A percentile compares a stretch with the other conserved stretches of the same genome.
Conservation (phyloP, 495 filamentous ascomycete species). For the Tuber aestivum region DNA sequence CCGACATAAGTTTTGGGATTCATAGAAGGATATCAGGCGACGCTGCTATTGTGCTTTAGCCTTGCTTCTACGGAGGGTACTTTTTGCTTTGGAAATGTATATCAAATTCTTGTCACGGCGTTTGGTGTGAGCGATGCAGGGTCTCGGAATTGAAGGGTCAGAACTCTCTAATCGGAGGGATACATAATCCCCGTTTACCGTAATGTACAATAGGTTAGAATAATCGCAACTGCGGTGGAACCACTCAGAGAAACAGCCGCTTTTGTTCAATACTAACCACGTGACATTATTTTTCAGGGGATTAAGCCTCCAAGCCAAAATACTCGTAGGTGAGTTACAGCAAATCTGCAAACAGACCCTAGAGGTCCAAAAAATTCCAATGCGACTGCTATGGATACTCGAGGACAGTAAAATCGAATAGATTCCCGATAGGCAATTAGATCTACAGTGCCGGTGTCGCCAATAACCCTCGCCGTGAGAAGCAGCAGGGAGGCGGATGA, state of each 20-base stretch:
- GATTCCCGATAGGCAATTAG: neutral
- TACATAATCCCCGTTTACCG: neutral
- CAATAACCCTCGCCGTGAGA: neutral
- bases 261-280: neutral
- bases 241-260: neutral
- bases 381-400: neutral
- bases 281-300: neutral
- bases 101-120: neutral
- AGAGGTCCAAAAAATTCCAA: neutral
- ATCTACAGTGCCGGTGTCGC: neutral
- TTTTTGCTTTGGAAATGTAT: neutral
- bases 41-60: neutral
- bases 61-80: neutral
- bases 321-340: neutral
- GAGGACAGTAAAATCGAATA: neutral
- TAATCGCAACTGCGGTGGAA: neutral
- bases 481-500: neutral
- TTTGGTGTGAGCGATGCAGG: neutral
- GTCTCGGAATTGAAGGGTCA: neutral
- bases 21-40: neutral
- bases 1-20: neutral
- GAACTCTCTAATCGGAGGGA: constrained; percentile 1
- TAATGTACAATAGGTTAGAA: constrained; percentile 1
- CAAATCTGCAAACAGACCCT: neutral
- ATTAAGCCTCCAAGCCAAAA: neutral